phyloP scores from a whole-genome alignment of 805 yeast species.

The Soucietia sequanensis region DNA sequence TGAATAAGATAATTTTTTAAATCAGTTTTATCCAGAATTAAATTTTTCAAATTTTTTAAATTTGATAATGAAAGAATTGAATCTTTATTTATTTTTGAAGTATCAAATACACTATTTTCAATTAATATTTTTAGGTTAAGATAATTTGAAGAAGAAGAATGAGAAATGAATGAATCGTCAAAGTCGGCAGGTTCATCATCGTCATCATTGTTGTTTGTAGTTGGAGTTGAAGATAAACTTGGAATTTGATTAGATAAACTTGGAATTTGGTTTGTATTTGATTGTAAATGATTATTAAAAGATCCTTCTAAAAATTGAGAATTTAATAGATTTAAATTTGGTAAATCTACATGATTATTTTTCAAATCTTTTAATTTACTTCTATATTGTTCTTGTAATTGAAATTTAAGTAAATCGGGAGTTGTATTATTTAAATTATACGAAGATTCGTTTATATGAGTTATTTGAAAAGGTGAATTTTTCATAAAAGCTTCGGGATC shows the following conservation, averaged over 20 bases:
- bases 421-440: slow-evolving; percentile 40
- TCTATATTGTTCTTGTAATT: slow-evolving; percentile 40
- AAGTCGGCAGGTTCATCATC: slow-evolving; percentile 4
- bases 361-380: slow-evolving; percentile 15
- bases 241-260: slow-evolving; percentile 16
- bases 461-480: slow-evolving; percentile 35
- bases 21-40: slow-evolving; percentile 29
- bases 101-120: slow-evolving; percentile 44
- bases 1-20: slow-evolving; percentile 28
- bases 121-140: slow-evolving; percentile 42
- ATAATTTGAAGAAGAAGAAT: slow-evolving; percentile 29
- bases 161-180: slow-evolving; percentile 2
- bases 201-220: slow-evolving; percentile 14
- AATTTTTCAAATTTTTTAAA: slow-evolving; percentile 25
- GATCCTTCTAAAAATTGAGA: slow-evolving; percentile 26
- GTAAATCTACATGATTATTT: slow-evolving; percentile 9
- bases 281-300: slow-evolving; percentile 35
- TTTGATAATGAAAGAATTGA: slow-evolving; percentile 30
- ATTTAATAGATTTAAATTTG: slow-evolving; percentile 15
- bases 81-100: slow-evolving; percentile 31
- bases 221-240: slow-evolving; percentile 18
- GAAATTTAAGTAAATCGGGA: slow-evolving; percentile 42
- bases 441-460: slow-evolving; percentile 20
- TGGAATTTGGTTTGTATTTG: slow-evolving; percentile 25
- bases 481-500: slow-evolving; percentile 35